Percentiles rank a stretch among this genome's conserved stretches.
Evolutionary conservation across 2,329 filamentous ascomycete species (phyloP).

Genomic region (Botrytis tulipae): DNA sequence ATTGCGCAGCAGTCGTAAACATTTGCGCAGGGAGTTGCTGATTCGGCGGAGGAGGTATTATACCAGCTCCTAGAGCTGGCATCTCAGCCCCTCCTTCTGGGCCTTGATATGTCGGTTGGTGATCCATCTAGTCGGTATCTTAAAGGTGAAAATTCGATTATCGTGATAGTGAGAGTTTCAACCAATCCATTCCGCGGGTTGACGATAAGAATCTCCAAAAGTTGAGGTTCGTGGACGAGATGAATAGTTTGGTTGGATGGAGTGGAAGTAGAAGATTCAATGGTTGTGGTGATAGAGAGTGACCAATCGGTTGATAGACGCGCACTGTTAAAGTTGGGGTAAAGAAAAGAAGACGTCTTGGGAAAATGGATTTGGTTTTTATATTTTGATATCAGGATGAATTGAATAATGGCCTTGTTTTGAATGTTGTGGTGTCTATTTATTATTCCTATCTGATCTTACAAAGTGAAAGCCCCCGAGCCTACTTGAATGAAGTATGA

Average conservation of each 20-base stretch:
- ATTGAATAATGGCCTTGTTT: background rate
- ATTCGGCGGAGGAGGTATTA: constrained; percentile 36
- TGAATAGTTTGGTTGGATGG: constrained; percentile 7
- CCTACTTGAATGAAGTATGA: background rate
- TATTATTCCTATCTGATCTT: background rate
- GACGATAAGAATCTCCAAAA: background rate
- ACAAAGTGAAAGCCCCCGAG: background rate
- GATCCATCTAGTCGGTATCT: constrained; percentile 48
- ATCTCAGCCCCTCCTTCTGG: constrained; percentile 35
- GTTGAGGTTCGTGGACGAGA: constrained; percentile 15
- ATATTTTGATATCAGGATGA: background rate
- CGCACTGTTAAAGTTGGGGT: background rate
- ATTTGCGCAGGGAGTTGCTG: constrained; percentile 86
- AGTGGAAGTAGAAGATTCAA: background rate
- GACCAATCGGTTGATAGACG: constrained; percentile 12
- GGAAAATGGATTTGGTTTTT: background rate
- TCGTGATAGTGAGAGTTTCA: constrained; percentile 22
- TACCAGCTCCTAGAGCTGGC: constrained; percentile 27
- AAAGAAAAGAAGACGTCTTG: background rate
- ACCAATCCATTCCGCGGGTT: constrained; percentile 33
- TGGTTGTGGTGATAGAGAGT: constrained; percentile 6
- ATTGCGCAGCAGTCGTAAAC: constrained; percentile 95
- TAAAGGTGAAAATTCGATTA: constrained; percentile 27
- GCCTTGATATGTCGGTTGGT: constrained; percentile 46
- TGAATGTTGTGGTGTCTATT: background rate